Conservation (phyloP, 2,329 filamentous ascomycete species). For the Aspergillus uvarum region DNA sequence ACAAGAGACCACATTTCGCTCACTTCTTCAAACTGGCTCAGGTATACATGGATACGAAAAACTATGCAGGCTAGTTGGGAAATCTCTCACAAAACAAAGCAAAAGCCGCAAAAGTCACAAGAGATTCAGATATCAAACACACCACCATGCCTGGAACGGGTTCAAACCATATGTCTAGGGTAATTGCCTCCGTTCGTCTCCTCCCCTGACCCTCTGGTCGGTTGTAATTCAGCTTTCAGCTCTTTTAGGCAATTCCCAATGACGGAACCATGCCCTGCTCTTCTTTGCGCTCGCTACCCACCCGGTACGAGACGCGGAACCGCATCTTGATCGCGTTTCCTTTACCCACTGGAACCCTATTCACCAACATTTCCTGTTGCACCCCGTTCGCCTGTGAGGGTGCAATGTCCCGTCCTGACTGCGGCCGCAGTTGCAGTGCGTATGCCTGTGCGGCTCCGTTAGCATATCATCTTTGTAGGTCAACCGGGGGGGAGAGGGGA, state of each 20-base stretch:
- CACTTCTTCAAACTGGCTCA: background rate
- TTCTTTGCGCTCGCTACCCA: conserved; percentile 62
- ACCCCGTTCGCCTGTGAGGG: conserved; percentile 74
- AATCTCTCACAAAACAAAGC: background rate
- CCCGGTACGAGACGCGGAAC: conserved; percentile 80
- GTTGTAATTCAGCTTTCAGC: background rate
- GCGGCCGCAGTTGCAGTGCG: conserved; percentile 77
- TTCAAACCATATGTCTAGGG: background rate
- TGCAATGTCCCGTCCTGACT: conserved; percentile 73
- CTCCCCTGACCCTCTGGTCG: background rate
- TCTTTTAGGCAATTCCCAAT: conserved; percentile 65
- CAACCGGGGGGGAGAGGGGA: background rate
- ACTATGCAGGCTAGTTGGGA: conserved; percentile 2
- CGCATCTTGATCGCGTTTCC: conserved; percentile 83
- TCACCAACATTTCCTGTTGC: conserved; percentile 75
- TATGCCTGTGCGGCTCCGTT: conserved; percentile 60
- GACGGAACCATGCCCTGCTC: conserved; percentile 84
- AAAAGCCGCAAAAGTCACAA: background rate
- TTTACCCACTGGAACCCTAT: conserved; percentile 69
- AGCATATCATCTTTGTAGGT: background rate
- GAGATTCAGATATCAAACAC: background rate
- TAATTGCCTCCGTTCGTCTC: background rate
- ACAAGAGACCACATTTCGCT: background rate
- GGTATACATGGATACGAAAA: background rate
- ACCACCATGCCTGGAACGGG: background rate